phyloP scores from a whole-genome alignment of 1,284 basidiomycete species.

The Hypsizygus ulmarius region DNA sequence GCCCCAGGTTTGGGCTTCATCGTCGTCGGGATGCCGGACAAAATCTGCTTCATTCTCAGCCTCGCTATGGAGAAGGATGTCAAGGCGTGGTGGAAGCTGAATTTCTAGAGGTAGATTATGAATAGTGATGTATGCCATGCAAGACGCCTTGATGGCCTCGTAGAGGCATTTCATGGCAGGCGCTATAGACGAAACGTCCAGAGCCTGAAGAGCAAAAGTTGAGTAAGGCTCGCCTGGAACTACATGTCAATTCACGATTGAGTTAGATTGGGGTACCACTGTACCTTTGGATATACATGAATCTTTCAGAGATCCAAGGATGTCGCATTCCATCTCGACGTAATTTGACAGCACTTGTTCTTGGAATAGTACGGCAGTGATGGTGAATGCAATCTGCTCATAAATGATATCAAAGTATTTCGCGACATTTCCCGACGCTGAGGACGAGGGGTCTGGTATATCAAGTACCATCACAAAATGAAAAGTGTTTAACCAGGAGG shows the following conservation, averaged over 20 bases:
- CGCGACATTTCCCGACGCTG: constrained; percentile 68
- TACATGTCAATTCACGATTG: background rate
- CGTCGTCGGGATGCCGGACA: constrained; percentile 37
- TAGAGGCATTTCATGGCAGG: constrained; percentile 72
- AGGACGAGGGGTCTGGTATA: constrained; percentile 84
- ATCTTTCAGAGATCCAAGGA: constrained; percentile 68
- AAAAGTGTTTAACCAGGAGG: constrained; percentile 74
- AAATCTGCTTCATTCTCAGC: constrained; percentile 51
- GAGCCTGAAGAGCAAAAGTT: constrained; percentile 54
- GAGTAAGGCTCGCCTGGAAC: constrained; percentile 53
- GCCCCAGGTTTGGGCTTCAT: constrained; percentile 61
- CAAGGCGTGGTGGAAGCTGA: constrained; percentile 77
- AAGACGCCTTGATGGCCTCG: constrained; percentile 67
- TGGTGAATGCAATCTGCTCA: constrained; percentile 81
- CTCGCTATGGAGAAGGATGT: constrained; percentile 62
- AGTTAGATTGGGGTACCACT: constrained; percentile 7
- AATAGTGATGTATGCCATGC: constrained; percentile 74
- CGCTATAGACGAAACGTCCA: constrained; percentile 70
- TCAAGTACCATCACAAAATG: constrained; percentile 89
- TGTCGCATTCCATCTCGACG: constrained; percentile 75
- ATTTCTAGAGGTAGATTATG: constrained; percentile 76
- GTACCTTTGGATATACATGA: constrained; percentile 60
- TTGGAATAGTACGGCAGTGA: constrained; percentile 86
- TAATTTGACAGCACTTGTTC: constrained; percentile 83
- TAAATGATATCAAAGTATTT: constrained; percentile 85